Conservation (phyloP, 2,329 filamentous ascomycete genomes). For the Fusarium sp. region DNA sequence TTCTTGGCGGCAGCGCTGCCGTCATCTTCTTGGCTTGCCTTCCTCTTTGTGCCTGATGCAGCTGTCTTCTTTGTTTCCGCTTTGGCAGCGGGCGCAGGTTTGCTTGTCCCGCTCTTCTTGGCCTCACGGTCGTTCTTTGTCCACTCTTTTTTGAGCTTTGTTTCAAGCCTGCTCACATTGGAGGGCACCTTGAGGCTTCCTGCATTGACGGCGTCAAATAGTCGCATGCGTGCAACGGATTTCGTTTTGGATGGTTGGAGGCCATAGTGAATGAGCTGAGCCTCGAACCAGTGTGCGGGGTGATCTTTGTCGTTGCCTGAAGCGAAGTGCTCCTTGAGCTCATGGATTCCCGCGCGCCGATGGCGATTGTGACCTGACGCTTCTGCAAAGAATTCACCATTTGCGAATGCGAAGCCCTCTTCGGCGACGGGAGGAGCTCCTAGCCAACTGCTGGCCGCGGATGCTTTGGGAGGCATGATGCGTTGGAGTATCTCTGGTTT, state of each 20-base stretch:
- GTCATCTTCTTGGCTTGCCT: slow-evolving; percentile 20
- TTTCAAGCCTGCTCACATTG: slow-evolving; percentile 65
- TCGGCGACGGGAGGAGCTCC: slow-evolving; percentile 36
- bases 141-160: slow-evolving; percentile 71
- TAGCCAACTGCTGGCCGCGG: slow-evolving; percentile 17
- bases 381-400: slow-evolving; percentile 62
- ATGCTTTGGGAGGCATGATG: slow-evolving; percentile 25
- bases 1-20: slow-evolving; percentile 26
- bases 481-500: neutral
- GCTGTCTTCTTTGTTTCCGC: slow-evolving; percentile 7
- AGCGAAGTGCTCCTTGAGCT: slow-evolving; percentile 63
- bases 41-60: slow-evolving; percentile 51
- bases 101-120: slow-evolving; percentile 54
- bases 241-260: slow-evolving; percentile 70
- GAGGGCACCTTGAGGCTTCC: slow-evolving; percentile 65
- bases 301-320: slow-evolving; percentile 61
- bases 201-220: slow-evolving; percentile 69
- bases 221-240: slow-evolving; percentile 69
- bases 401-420: slow-evolving; percentile 61
- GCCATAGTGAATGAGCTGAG: slow-evolving; percentile 75
- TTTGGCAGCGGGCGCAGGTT: neutral
- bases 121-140: slow-evolving; percentile 64
- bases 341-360: slow-evolving; percentile 59
- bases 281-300: slow-evolving; percentile 73
- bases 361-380: slow-evolving; percentile 61